phyloP scores from a whole-genome alignment of 768 basidiomycete genomes.

The Grammothele lineata region DNA sequence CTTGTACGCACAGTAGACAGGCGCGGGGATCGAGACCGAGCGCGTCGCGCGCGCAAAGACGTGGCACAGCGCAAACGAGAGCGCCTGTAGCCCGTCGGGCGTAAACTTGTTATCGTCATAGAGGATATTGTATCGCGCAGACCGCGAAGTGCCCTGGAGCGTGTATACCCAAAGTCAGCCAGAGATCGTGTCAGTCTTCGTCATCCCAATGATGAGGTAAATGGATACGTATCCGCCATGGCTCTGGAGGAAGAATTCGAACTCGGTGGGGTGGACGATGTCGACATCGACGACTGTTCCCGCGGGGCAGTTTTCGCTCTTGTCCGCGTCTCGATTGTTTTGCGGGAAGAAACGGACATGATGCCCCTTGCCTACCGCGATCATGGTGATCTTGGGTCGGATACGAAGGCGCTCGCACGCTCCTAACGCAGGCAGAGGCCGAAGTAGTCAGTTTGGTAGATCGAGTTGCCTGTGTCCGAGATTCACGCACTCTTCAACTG shows the following conservation, averaged over 20 bases:
- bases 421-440: conserved; percentile 40
- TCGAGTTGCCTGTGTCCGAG: neutral
- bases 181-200: conserved; percentile 9
- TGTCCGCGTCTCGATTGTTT: conserved; percentile 44
- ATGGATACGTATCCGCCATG: conserved; percentile 51
- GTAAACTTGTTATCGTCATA: conserved; percentile 57
- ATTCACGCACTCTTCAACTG: conserved; percentile 14
- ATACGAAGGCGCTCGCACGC: conserved; percentile 60
- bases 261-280: conserved; percentile 65
- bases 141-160: conserved; percentile 69
- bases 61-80: conserved; percentile 75
- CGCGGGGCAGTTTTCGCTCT: conserved; percentile 68
- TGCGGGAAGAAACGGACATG: conserved; percentile 62
- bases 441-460: conserved; percentile 3
- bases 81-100: conserved; percentile 64
- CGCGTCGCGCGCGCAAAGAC: conserved; percentile 78
- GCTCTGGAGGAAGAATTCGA: conserved; percentile 75
- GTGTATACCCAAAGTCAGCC: conserved; percentile 8
- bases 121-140: conserved; percentile 53
- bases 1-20: conserved; percentile 64
- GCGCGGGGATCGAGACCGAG: conserved; percentile 79
- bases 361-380: conserved; percentile 78
- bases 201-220: neutral
- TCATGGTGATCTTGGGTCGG: conserved; percentile 63
- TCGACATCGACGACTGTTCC: conserved; percentile 75